A percentile compares a stretch with the other conserved stretches of the same genome.
These are phyloP conservation scores for Oenanthe sinensis DNA, from an alignment of 129 eudicot species.

Conservation along the genomic window DNA sequence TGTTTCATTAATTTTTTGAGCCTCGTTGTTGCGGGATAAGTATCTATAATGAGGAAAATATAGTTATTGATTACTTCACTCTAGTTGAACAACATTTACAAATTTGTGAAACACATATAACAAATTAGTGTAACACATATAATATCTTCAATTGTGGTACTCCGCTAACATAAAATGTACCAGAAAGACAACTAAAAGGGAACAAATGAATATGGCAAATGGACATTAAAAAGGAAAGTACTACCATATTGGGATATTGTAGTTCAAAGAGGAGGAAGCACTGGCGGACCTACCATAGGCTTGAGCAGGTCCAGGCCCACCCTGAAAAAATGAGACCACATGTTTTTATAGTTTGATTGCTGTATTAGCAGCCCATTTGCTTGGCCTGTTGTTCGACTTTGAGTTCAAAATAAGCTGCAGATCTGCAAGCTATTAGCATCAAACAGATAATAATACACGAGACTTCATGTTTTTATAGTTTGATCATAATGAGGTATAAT, in stretches of 20 bases:
- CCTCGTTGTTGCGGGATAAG: neutral
- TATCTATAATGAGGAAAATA: neutral
- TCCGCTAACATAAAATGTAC: neutral
- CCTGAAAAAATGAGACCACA: too few species aligned
- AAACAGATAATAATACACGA: too few species aligned
- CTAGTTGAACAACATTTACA: neutral
- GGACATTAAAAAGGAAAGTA: neutral
- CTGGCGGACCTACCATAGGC: too few species aligned
- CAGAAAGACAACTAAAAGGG: neutral
- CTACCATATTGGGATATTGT: neutral
- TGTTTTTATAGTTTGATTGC: too few species aligned
- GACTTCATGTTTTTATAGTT: too few species aligned
- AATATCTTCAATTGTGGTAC: neutral
- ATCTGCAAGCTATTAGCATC: too few species aligned
- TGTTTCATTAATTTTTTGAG: too few species aligned
- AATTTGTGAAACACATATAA: neutral
- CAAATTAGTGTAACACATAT: neutral
- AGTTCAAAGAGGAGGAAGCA: neutral
- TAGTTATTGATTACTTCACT: neutral
- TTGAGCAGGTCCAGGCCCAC: too few species aligned
- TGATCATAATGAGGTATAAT: too few species aligned
- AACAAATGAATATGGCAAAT: neutral
- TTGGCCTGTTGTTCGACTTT: too few species aligned
- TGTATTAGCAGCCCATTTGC: too few species aligned
- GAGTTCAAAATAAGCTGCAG: too few species aligned